phyloP scores from a whole-genome alignment of 2,329 filamentous ascomycete species.

The Ascomycota sp. region DNA sequence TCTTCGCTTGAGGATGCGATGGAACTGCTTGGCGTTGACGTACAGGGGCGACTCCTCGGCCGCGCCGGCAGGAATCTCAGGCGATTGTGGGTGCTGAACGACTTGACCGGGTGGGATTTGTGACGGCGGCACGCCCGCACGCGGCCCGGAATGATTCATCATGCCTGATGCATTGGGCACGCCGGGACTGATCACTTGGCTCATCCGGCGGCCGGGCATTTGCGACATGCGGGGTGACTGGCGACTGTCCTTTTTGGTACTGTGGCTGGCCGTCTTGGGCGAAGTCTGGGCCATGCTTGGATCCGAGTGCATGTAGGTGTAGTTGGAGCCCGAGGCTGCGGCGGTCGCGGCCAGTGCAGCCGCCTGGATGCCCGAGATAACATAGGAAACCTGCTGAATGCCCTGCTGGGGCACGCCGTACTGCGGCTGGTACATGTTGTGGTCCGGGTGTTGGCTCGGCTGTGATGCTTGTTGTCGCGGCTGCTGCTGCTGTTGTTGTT shows the following conservation, averaged over 20 bases:
- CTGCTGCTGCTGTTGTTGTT: slow-evolving; percentile 16
- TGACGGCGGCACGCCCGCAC: slow-evolving; percentile 32
- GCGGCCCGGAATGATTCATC: slow-evolving; percentile 43
- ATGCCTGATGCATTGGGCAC: slow-evolving; percentile 55
- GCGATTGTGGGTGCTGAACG: slow-evolving; percentile 52
- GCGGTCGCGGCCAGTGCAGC: slow-evolving; percentile 86
- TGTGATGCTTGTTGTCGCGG: slow-evolving; percentile 2
- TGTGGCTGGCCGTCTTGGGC: slow-evolving; percentile 55
- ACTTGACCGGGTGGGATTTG: slow-evolving; percentile 41
- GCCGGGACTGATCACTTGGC: slow-evolving; percentile 56
- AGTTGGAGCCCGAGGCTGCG: slow-evolving; percentile 65
- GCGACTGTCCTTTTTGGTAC: slow-evolving; percentile 50
- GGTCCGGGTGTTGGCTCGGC: slow-evolving; percentile 18
- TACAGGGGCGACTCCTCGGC: slow-evolving; percentile 88
- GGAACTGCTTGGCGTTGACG: slow-evolving; percentile 97
- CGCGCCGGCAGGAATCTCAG: slow-evolving; percentile 52
- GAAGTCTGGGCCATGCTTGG: slow-evolving; percentile 49
- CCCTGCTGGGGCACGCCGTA: slow-evolving; percentile 53
- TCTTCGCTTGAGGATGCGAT: slow-evolving; percentile 83
- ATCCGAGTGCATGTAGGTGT: slow-evolving; percentile 54
- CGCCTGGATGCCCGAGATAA: slow-evolving; percentile 64
- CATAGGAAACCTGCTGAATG: slow-evolving; percentile 50
- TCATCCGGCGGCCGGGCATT: slow-evolving; percentile 47
- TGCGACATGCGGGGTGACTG: slow-evolving; percentile 57
- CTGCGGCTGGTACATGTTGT: slow-evolving; percentile 63